Conservation (phyloP, 345 rosid genomes). For the Streptanthus diversifolius region DNA sequence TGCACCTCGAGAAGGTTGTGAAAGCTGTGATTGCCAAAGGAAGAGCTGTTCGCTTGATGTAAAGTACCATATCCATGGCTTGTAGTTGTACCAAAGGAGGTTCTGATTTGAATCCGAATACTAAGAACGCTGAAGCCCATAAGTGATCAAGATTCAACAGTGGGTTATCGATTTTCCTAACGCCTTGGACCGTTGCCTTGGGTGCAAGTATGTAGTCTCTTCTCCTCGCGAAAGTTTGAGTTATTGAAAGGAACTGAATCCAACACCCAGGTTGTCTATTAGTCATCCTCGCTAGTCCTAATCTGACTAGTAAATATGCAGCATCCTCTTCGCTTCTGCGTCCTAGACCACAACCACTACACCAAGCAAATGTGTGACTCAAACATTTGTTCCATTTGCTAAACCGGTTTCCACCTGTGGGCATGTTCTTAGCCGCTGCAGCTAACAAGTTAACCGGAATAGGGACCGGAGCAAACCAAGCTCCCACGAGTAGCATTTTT, state of each 20-base stretch:
- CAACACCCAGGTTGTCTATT: constrained; percentile 61
- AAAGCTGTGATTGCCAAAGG: constrained; percentile 82
- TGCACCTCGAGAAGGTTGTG: constrained; percentile 80
- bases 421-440: constrained; percentile 61
- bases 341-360: constrained; percentile 64
- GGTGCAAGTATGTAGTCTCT: constrained; percentile 56
- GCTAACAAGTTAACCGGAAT: constrained; percentile 56
- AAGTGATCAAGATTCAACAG: constrained; percentile 60
- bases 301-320: constrained; percentile 58
- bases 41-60: constrained; percentile 75
- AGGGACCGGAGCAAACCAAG: constrained; percentile 87
- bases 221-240: constrained; percentile 58
- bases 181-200: constrained; percentile 61
- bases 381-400: constrained; percentile 62
- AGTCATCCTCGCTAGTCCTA: constrained; percentile 65
- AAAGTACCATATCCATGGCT: constrained; percentile 68
- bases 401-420: constrained; percentile 50
- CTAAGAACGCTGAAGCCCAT: constrained; percentile 91
- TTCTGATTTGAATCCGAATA: constrained; percentile 84
- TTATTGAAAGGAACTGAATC: constrained; percentile 79
- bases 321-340: constrained; percentile 78
- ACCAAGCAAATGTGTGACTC: constrained; percentile 51
- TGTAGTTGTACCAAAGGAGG: constrained; percentile 74
- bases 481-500: constrained; percentile 79
- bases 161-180: constrained; percentile 53